Evolutionary conservation across 306 rosid genomes (phyloP), one percentile per base, ranked within the genome.

Genomic region (Canavalia ensiformis): DNA sequence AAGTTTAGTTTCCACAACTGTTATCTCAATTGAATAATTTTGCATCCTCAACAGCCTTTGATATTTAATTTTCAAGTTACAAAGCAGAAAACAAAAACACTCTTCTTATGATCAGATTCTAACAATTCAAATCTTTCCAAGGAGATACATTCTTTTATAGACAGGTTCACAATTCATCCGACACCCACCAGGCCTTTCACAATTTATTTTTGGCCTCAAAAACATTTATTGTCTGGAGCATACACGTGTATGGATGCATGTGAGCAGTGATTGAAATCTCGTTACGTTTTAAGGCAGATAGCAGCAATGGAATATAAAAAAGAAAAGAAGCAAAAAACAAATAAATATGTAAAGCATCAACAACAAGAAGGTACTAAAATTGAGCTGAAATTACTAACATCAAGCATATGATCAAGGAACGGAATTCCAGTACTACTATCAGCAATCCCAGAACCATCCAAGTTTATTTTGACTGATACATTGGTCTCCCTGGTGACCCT

Each of bases 341-440:
- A 25, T 8, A 64, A 46, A 63, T 31, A 62, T 10, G 60, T 54
- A 8, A 69, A 55, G 51, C 66, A 68, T 45, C 64, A 60, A 3
- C 28, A 74, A 47, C 18, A 62, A 69, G 49, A 46, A 58, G 1
- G 28, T 25, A 68, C 33, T 10, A 29, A 13, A 85, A 29, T 2
- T 4, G 55, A 79, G 57, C 68, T 47, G 66, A 78, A 60, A 80
- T 29, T 50, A 86, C 94, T 89, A 6, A 95, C 99, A 89, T 95
- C 98, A 78, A 95, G 86, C 99, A 95, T 93, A 77, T 95, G 99
- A 85, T 95, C 96, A 77, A 95, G 97, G 82, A 95, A 95, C 33
- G 99, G 98, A 84, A 95, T 93, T 82, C 98, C 96, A 65, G 98
- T 89, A 74, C 47, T 79, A 44, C 87, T 87, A 67, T 93, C 96